phyloP scores from a whole-genome alignment of 1,139 yeast genomes.

The Hyphopichia burtonii region DNA sequence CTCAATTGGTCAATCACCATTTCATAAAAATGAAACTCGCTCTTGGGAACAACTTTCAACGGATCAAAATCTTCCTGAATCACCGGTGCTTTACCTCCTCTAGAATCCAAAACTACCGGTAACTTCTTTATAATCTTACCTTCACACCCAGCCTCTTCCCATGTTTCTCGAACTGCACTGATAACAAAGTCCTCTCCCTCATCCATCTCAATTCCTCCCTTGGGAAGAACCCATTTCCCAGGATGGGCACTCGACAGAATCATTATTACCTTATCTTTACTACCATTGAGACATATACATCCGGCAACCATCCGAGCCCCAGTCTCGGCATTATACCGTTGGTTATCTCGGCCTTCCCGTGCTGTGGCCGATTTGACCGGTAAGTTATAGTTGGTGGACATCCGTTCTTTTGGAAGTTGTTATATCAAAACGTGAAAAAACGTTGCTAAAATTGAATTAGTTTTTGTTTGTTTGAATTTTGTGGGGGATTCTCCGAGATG shows the following conservation, averaged over 20 bases:
- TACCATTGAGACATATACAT: conserved; percentile 66
- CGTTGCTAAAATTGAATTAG: too few relatives aligned
- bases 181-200: conserved; percentile 56
- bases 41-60: conserved; percentile 50
- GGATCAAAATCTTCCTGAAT: conserved; percentile 43
- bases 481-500: too few relatives aligned
- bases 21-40: conserved; percentile 85
- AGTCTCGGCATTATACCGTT: conserved; percentile 44
- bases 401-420: not conserved
- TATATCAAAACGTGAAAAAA: not conserved
- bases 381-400: conserved; percentile 14
- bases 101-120: conserved; percentile 66
- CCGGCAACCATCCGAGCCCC: conserved; percentile 93
- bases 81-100: conserved; percentile 63
- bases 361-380: conserved; percentile 21
- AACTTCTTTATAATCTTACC: conserved; percentile 57
- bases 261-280: conserved; percentile 65
- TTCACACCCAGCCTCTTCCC: conserved; percentile 96
- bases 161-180: conserved; percentile 83
- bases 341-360: conserved; percentile 38
- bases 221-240: conserved; percentile 84
- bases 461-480: too few relatives aligned
- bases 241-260: conserved; percentile 69
- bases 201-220: conserved; percentile 92
- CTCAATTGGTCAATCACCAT: conserved; percentile 58